These are phyloP conservation scores for Hebeloma cylindrosporum DNA, from an alignment of 768 basidiomycete species.

Conservation along the genomic window DNA sequence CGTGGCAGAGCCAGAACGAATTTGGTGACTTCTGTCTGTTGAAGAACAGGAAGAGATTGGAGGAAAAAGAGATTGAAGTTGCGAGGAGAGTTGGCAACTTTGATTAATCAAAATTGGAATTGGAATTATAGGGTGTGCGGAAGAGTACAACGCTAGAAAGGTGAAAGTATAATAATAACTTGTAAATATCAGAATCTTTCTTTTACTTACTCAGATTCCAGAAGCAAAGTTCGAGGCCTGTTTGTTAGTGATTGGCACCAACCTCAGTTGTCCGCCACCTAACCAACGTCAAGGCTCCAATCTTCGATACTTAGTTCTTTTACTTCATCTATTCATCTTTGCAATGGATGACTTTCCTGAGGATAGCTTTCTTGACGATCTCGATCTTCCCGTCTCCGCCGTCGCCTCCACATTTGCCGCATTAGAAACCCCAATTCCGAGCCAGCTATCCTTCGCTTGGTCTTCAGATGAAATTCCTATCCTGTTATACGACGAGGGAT, in stretches of 20 bases:
- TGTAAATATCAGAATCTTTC: no score
- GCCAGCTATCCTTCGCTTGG: conserved; percentile 32
- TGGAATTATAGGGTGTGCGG: background rate
- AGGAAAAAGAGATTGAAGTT: conserved; percentile 34
- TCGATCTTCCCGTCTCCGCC: conserved; percentile 40
- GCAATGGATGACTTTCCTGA: conserved; percentile 21
- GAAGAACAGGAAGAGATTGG: conserved; percentile 51
- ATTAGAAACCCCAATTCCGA: conserved; percentile 38
- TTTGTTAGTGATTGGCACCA: conserved; percentile 10
- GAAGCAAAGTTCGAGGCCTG: background rate
- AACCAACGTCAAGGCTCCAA: background rate
- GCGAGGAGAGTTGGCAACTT: conserved; percentile 9
- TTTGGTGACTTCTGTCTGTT: conserved; percentile 94
- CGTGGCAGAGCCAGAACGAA: conserved; percentile 67
- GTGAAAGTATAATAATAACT: no score
- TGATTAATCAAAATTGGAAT: conserved; percentile 1
- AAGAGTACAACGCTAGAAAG: no score
- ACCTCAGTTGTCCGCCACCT: conserved; percentile 3
- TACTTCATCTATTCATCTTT: background rate
- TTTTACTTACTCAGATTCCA: no score
- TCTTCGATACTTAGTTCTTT: no score
- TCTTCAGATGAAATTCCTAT: conserved; percentile 56
- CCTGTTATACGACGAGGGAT: conserved; percentile 38
- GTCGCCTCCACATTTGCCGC: conserved; percentile 35
- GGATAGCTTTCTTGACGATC: conserved; percentile 17